Base-by-base conservation (phyloP, 2,329 filamentous ascomycete species). In the Ophiostoma pallidulum region DNA sequence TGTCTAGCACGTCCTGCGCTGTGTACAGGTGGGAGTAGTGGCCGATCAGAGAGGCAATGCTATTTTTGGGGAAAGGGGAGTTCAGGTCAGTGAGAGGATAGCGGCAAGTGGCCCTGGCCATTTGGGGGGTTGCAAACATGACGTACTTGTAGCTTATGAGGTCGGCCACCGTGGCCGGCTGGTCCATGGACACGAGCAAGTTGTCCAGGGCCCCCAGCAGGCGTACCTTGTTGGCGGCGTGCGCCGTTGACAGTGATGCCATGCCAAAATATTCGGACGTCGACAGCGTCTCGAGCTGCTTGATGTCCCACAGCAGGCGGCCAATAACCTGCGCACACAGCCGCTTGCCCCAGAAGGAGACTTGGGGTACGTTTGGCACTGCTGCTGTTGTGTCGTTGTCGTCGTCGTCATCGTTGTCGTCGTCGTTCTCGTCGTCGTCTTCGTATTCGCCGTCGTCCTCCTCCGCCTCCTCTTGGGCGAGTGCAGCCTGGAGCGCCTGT, bases 11-110 rank as follows among this genome's bases (percentile, higher is more conserved):
- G 32, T 61, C 57, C 8, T 56, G 53, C 13, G 53, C 51, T 1
- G 58, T 54, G 40, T 56, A 59, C 4, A 63, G 51, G 39, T 63
- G 57, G 0, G 56, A 60, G 38, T 61, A 61, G 32, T 62, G 60
- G 22, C 57, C 57, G 8, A 59, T 52, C 8, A 62, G 51, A 20
- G 53, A 54, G 8, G 55, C 51, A 31, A 63, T 59, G 38, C 10
- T 47, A 18, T 7, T 18, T 9, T 7, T 24, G n/a, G n/a, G n/a
- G n/a, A n/a, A n/a, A n/a, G n/a, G n/a, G n/a, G n/a, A n/a, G n/a
- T n/a, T n/a, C n/a, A n/a, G n/a, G n/a, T n/a, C n/a, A n/a, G n/a
- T n/a, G n/a, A n/a, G n/a, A n/a, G n/a, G n/a, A n/a, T n/a, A n/a
- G n/a, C n/a, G n/a, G n/a, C n/a, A n/a, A n/a, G n/a, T n/a, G n/a